Base-by-base conservation (phyloP, 768 basidiomycete species). In the Suillus variegatus region DNA sequence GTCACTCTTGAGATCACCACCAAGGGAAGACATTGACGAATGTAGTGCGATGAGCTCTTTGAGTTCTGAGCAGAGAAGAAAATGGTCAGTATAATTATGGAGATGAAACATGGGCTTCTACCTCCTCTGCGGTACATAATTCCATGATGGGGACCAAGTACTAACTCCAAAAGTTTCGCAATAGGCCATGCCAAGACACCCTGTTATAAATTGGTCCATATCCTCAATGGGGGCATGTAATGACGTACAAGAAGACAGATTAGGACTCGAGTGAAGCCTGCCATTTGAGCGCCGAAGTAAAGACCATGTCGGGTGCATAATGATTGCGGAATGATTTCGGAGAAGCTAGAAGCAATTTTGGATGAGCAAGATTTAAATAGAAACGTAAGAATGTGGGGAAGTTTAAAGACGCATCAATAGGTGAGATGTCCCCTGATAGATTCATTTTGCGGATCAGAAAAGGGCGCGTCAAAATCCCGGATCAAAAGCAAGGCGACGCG, bases 31-130 rank as follows among this genome's bases (percentile, higher is more conserved):
- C 40, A 83, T 83, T 0, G 85, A 86, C 2, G 88, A 88, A 68
- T 97, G 95, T 86, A 96, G 87, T 2, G 93, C 93, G 65, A 97
- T 95, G 35, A 97, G 80, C 73, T 96, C 94, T 71, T 95, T 94
- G 36, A 97, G 82, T 73, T 97, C 92, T 82, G 70, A 9, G 14
- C 14, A 36, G 55, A 63, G 40, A 20, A 20, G 12, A 25, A 62
- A 3, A 56, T 44, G 16, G 32, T 35, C 14, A 60, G 41, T 28
- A 12, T 1, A 60, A 6, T 43, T 43, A 13, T 32, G 6, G 58
- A 43, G 4, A 6, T 20, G 3, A 28, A 25, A 16, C 4, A 18
- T 20, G 41, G 25, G 7, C n/a, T 35, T n/a, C 38, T 16, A 85
- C 85, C 86, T 65, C 84, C 86, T 62, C 94, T 85, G 8, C 94